Evolutionary conservation across 2,329 filamentous ascomycete genomes (phyloP).

Genomic region (Colletotrichum tabaci): DNA sequence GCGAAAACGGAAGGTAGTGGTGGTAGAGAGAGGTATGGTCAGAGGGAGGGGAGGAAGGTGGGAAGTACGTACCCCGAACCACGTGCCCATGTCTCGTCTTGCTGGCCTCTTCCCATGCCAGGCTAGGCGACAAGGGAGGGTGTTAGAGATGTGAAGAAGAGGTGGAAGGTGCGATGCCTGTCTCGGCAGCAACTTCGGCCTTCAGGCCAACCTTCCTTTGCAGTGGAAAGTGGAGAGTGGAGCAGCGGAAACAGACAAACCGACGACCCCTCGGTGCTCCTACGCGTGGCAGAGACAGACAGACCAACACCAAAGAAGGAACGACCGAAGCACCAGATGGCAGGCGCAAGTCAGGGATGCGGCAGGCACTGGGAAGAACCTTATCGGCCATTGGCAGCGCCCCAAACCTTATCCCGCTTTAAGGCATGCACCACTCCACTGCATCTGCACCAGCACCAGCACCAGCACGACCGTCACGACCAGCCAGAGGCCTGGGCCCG

Average conservation of each 20-base stretch:
- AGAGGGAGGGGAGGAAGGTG: neutral
- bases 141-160: slow-evolving; percentile 5
- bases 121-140: neutral
- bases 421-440: slow-evolving; percentile 15
- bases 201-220: neutral
- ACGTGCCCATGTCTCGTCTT: neutral
- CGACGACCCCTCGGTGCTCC: neutral
- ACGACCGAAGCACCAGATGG: neutral
- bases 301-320: slow-evolving; percentile 7
- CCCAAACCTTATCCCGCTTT: slow-evolving; percentile 36
- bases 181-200: neutral
- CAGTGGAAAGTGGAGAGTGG: neutral
- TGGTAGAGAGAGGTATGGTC: neutral
- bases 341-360: slow-evolving; percentile 11
- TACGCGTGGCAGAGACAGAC: slow-evolving; percentile 21
- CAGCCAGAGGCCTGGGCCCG: neutral
- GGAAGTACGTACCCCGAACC: neutral
- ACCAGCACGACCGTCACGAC: too few species aligned
- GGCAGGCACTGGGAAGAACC: slow-evolving; percentile 22
- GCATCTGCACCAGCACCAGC: too few species aligned
- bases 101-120: neutral
- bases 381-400: slow-evolving; percentile 18
- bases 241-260: neutral
- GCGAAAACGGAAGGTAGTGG: neutral
- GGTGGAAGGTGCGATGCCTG: slow-evolving; percentile 31